Conservation (phyloP, 345 rosid genomes). For the thale cress (Arabidopsis thaliana) region DNA sequence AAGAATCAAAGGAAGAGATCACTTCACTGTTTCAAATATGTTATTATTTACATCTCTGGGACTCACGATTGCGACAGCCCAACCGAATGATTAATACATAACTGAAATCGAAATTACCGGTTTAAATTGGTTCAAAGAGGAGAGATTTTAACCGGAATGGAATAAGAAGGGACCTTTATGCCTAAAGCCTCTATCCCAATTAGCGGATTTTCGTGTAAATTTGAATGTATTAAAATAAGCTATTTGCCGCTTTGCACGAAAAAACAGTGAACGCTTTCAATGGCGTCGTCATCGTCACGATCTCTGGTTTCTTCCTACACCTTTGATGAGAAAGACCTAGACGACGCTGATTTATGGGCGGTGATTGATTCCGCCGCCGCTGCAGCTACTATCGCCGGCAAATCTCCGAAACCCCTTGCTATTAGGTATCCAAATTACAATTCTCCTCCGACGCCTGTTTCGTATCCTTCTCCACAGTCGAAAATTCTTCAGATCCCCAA, state of each 20-base stretch:
- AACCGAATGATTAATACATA: neutral
- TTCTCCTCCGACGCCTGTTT: conserved; percentile 60
- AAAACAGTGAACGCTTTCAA: conserved; percentile 30
- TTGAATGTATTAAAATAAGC: conserved; percentile 17
- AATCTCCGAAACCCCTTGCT: conserved; percentile 61
- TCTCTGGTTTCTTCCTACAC: conserved; percentile 38
- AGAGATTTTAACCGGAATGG: neutral
- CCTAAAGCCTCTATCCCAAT: neutral
- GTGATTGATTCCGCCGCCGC: conserved; percentile 92
- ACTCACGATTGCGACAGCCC: neutral
- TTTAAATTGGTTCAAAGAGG: conserved; percentile 17
- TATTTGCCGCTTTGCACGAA: conserved; percentile 27
- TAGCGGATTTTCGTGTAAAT: neutral
- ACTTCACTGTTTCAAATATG: neutral
- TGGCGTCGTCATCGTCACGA: conserved; percentile 43
- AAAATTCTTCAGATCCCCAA: conserved; percentile 46
- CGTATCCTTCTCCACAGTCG: conserved; percentile 53
- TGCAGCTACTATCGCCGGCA: conserved; percentile 53
- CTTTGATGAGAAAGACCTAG: conserved; percentile 87
- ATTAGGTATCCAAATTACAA: conserved; percentile 60
- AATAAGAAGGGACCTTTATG: too few species aligned
- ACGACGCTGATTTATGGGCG: conserved; percentile 95
- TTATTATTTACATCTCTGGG: neutral
- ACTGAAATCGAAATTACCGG: conserved; percentile 1
- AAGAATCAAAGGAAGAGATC: neutral